Percentiles rank a stretch among this genome's conserved stretches.
These are phyloP conservation scores for Kwoniella sp. DNA, from an alignment of 768 basidiomycete genomes.

Conservation along the genomic window DNA sequence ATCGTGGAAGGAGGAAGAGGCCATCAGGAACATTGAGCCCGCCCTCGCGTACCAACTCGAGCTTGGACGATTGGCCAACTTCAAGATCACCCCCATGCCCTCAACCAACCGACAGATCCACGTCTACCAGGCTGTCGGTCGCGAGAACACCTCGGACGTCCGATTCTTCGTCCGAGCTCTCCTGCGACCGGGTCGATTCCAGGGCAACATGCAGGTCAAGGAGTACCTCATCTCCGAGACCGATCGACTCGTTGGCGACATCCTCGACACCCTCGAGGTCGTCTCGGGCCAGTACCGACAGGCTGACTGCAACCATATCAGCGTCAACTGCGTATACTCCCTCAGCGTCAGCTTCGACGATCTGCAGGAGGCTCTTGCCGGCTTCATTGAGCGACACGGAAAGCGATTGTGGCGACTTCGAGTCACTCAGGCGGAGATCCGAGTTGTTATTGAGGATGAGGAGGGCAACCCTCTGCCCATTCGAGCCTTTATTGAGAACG, in stretches of 20 bases:
- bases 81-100: slow-evolving; percentile 92
- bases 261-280: slow-evolving; percentile 91
- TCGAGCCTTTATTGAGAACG: slow-evolving; percentile 96
- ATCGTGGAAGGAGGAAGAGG: slow-evolving; percentile 85
- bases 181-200: slow-evolving; percentile 88
- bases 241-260: slow-evolving; percentile 87
- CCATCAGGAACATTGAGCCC: slow-evolving; percentile 97
- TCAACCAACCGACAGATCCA: slow-evolving; percentile 97
- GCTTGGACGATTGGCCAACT: slow-evolving; percentile 90
- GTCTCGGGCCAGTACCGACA: slow-evolving; percentile 83
- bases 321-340: slow-evolving; percentile 98
- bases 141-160: slow-evolving; percentile 94
- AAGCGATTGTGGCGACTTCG: slow-evolving; percentile 97
- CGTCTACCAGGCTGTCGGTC: slow-evolving; percentile 91
- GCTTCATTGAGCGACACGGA: slow-evolving; percentile 97
- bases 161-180: slow-evolving; percentile 97
- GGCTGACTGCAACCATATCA: slow-evolving; percentile 97
- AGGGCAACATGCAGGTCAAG: slow-evolving; percentile 87
- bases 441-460: slow-evolving; percentile 86
- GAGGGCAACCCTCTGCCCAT: slow-evolving; percentile 95
- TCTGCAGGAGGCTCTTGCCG: slow-evolving; percentile 92
- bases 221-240: slow-evolving; percentile 98
- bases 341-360: slow-evolving; percentile 93
- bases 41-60: slow-evolving; percentile 97
- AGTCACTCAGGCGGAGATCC: slow-evolving; percentile 95